Conservation (phyloP, 1,139 yeast species). For the Yueomyces sp. region DNA sequence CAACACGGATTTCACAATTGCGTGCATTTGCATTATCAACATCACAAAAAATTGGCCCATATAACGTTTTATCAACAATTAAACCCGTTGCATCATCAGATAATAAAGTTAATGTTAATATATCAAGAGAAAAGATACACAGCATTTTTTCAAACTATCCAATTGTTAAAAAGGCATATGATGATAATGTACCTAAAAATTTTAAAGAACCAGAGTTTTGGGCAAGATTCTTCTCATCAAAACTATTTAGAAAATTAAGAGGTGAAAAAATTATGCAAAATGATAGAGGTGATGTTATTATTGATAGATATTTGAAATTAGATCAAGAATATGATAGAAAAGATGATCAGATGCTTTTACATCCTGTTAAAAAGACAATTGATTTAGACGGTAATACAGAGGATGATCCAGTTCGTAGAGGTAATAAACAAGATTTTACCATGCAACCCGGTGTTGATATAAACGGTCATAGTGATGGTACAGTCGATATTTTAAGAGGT, state of each 20-base stretch:
- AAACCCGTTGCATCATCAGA: conserved; percentile 87
- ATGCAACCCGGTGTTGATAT: conserved; percentile 58
- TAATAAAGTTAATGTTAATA: conserved; percentile 81
- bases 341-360: conserved; percentile 27
- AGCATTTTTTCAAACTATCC: conserved; percentile 93
- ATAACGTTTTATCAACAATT: conserved; percentile 84
- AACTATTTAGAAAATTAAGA: conserved; percentile 71
- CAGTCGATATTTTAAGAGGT: conserved; percentile 61
- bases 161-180: conserved; percentile 77
- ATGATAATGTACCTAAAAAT: conserved; percentile 74
- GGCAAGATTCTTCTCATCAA: conserved; percentile 91
- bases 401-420: conserved; percentile 65
- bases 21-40: conserved; percentile 78
- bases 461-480: conserved; percentile 29
- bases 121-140: conserved; percentile 79
- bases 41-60: conserved; percentile 83
- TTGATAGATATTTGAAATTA: conserved; percentile 69
- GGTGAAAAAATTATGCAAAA: conserved; percentile 74
- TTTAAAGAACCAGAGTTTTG: conserved; percentile 86
- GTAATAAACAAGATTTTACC: conserved; percentile 79
- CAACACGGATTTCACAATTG: conserved; percentile 62
- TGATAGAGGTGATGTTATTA: conserved; percentile 70
- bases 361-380: conserved; percentile 43
- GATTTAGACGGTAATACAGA: conserved; percentile 73
- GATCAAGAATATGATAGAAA: conserved; percentile 36